Percentiles rank a stretch among this genome's conserved stretches.
phyloP scores from a whole-genome alignment of 2,329 filamentous ascomycete species.

The Alternaria infectoria region DNA sequence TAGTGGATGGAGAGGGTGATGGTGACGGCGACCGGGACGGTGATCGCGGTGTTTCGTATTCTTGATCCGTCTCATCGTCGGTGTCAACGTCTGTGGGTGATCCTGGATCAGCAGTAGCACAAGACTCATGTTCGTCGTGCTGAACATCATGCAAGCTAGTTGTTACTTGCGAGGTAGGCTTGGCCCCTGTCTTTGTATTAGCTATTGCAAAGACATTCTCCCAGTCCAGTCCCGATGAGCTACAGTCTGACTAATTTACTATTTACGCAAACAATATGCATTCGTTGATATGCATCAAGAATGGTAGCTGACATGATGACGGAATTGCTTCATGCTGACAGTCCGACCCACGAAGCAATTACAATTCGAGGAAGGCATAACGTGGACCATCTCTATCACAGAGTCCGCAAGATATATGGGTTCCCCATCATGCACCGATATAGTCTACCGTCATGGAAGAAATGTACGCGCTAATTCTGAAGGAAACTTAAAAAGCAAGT shows the following conservation, averaged over 20 bases:
- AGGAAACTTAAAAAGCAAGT: background rate
- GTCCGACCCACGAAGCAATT: background rate
- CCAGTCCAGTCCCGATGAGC: background rate
- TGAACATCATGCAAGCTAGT: background rate
- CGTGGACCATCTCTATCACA: background rate
- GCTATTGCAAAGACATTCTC: background rate
- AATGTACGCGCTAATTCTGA: background rate
- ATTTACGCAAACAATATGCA: background rate
- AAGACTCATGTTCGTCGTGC: constrained; percentile 13
- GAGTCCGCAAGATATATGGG: background rate
- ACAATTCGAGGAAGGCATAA: background rate
- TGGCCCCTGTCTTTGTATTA: constrained; percentile 3
- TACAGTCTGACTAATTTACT: background rate
- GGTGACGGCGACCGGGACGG: constrained; percentile 23
- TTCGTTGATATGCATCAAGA: background rate
- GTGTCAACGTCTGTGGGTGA: constrained; percentile 43
- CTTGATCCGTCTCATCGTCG: constrained; percentile 16
- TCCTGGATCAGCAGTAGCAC: constrained; percentile 27
- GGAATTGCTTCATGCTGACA: background rate
- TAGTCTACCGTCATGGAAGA: background rate
- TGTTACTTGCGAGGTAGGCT: background rate
- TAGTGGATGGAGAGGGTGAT: constrained; percentile 30
- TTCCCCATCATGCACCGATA: background rate
- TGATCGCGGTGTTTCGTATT: constrained; percentile 27
- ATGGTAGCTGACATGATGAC: background rate